Base-by-base conservation (phyloP, 768 basidiomycete species). In the Leucogyrophana mollusca region DNA sequence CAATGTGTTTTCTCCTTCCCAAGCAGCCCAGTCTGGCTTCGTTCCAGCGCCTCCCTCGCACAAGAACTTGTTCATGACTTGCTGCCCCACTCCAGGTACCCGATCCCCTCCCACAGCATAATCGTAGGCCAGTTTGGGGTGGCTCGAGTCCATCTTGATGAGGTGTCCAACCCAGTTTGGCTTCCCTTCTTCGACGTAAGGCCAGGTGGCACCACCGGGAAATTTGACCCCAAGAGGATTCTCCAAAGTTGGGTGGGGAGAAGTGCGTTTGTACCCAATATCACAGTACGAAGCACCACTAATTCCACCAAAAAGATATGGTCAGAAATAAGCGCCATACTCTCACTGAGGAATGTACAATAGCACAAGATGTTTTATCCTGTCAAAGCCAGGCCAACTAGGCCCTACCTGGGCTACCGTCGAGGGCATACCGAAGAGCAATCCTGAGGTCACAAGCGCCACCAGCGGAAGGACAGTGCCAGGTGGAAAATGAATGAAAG, bases 111-210 rank as follows among this genome's bases (percentile, higher is more conserved):
- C 79, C 8, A 61, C 56, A 0, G 82, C 83, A 58, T 79, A 84
- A 57, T 83, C 68, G 55, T 79, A 78, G 4, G 80, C 80, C 1
- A 84, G 65, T 21, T 82, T 50, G 17, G 41, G 64, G 54, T 5
- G 71, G 68, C 27, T 60, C 58, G n/a, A 70, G 71, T 45, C 58
- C 56, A 45, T 72, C 21, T 57, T 74, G 39, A 81, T 61, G n/a
- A 82, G 63, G 57, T 79, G 72, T 2, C 82, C 78, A 25, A 85
- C 77, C 83, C 83, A 85, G 58, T 84, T 85, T 7, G 80, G 75
- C 33, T 64, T 56, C 25, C 64, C 70, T 2, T 51, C 46, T 53
- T 79, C 59, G 62, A 80, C 42, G 43, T 49, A 32, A 10, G 16
- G 43, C n/a, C n/a, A n/a, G n/a, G n/a, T n/a, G 1, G 78, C 74